phyloP scores from a whole-genome alignment of 345 rosid species.

The Pugionium dolabratum region DNA sequence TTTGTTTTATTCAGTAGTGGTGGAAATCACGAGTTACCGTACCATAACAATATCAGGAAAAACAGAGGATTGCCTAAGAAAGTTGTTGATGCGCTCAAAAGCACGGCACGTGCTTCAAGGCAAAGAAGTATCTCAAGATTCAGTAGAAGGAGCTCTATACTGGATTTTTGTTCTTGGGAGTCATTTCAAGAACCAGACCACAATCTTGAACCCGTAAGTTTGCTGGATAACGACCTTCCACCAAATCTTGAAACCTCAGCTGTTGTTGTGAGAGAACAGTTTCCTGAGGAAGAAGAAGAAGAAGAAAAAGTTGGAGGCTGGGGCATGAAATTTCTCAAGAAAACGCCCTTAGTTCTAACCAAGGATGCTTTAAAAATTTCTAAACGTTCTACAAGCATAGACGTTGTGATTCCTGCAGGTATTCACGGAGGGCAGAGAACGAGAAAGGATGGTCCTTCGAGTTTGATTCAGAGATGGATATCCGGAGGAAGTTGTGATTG shows the following conservation, averaged over 20 bases:
- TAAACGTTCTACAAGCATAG: constrained; percentile 51
- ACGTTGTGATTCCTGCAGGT: constrained; percentile 79
- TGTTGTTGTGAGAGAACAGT: constrained; percentile 63
- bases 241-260: constrained; percentile 76
- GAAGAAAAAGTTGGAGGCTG: constrained; percentile 65
- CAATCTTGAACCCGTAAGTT: constrained; percentile 42
- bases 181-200: constrained; percentile 45
- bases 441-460: constrained; percentile 65
- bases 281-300: constrained; percentile 41
- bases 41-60: constrained; percentile 43
- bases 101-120: constrained; percentile 46
- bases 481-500: constrained; percentile 92
- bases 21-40: constrained; percentile 47
- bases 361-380: constrained; percentile 30
- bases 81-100: constrained; percentile 61
- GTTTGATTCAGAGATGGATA: constrained; percentile 82
- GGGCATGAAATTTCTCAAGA: constrained; percentile 90
- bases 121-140: constrained; percentile 60
- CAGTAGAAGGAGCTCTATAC: constrained; percentile 52
- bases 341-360: constrained; percentile 39
- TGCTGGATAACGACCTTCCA: constrained; percentile 56
- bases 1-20: constrained; percentile 65
- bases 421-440: constrained; percentile 85
- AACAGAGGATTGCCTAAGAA: constrained; percentile 68
- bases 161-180: constrained; percentile 55